Conservation (phyloP, 2,329 filamentous ascomycete genomes). For the Thelonectria rubi region DNA sequence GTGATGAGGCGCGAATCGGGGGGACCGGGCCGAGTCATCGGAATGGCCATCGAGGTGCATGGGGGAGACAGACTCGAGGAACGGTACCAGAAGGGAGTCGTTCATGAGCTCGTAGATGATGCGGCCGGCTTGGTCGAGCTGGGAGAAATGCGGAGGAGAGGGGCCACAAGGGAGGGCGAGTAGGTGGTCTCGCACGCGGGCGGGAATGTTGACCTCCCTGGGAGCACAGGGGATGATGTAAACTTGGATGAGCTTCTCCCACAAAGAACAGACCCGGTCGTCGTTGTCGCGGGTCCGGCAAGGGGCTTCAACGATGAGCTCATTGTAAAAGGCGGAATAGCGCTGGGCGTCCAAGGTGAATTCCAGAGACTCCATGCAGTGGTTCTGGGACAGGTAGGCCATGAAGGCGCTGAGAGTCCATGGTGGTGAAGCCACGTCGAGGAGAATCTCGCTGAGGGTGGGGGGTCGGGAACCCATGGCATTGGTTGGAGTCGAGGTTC, state of each 20-base stretch:
- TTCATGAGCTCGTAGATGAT: conserved; percentile 98
- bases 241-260: conserved; percentile 87
- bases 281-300: conserved; percentile 54
- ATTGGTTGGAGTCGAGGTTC: conserved; percentile 48
- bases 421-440: conserved; percentile 84
- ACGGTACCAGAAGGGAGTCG: conserved; percentile 92
- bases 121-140: conserved; percentile 81
- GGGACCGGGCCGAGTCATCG: conserved; percentile 54
- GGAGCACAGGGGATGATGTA: conserved; percentile 89
- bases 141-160: conserved; percentile 75
- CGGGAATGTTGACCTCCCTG: conserved; percentile 90
- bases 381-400: conserved; percentile 95
- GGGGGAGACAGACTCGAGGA: conserved; percentile 74
- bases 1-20: conserved; percentile 52
- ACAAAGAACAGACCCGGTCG: conserved; percentile 80
- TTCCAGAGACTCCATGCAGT: conserved; percentile 94
- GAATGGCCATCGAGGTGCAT: conserved; percentile 47
- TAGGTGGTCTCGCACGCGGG: conserved; percentile 83
- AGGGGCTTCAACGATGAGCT: conserved; percentile 51
- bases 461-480: conserved; percentile 58
- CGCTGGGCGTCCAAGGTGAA: conserved; percentile 94
- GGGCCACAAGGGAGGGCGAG: conserved; percentile 65
- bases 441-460: conserved; percentile 85
- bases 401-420: conserved; percentile 95
- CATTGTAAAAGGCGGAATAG: conserved; percentile 71